Base-by-base conservation (phyloP, 352 stramenopile species). In the Pythium utonaiense region DNA sequence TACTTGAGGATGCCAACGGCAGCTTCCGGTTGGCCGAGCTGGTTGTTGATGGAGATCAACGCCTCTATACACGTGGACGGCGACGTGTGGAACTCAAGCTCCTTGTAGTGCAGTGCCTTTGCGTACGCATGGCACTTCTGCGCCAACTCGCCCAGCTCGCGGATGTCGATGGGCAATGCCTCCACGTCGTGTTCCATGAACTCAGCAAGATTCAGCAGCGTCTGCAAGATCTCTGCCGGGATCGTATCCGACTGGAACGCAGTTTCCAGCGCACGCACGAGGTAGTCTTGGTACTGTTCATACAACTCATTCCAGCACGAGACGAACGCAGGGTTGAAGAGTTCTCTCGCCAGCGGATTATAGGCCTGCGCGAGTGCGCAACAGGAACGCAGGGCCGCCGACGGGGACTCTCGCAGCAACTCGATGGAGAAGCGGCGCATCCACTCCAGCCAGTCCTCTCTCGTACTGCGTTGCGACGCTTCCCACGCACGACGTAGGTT, bases 181-280 rank as follows among this genome's bases (percentile, higher is more conserved):
- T 98, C 86, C 51, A 98, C 96, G 62, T 99, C 96, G 60, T 99
- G 96, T 75, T 99, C 97, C 96, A 99, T 99, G 53, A 99, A 99
- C 81, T 99, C 98, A 4, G 96, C 97, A 14, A 99, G 78, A 65
- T 99, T 99, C 16, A 99, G 74, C 25, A 99, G 78, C 36, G 93
- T 93, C 69, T 99, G 96, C 16, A 99, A 67, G 40, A 99, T 99
- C 71, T 99, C 97, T 14, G 96, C 95, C 10, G 97, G 98, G 3
- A 97, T 74, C 57, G 96, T 79, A 3, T 83, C 72, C 41, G 83
- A 92, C 56, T 96, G 86, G 57, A 99, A 98, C 10, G 97, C 97
- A 12, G 85, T 88, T 66, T 99, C 93, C 9, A 99, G 73, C 19
- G 96, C 88, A 38, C 93, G 82, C 34, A 99, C 91, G 31, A 99